A percentile compares a stretch with the other conserved stretches of the same genome.
phyloP scores from a whole-genome alignment of 2,329 filamentous ascomycete species.

The Phyllosticta ampelicida region DNA sequence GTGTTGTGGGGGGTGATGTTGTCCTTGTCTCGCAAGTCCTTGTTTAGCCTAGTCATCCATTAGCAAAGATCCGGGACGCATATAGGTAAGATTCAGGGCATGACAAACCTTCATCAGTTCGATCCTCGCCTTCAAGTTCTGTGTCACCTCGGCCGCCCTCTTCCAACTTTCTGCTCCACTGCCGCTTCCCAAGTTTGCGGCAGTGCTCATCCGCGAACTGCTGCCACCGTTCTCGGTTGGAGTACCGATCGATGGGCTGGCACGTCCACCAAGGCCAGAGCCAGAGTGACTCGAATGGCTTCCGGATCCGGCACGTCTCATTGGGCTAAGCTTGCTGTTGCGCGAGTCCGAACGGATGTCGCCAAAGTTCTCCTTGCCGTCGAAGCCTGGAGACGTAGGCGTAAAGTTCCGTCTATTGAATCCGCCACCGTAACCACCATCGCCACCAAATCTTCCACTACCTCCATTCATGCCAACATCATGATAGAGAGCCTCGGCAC shows the following conservation, averaged over 20 bases:
- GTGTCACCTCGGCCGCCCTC: constrained; percentile 91
- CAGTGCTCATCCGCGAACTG: neutral
- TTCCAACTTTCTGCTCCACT: constrained; percentile 74
- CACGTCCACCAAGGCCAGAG: constrained; percentile 24
- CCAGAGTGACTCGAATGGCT: constrained; percentile 16
- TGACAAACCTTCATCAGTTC: constrained; percentile 83
- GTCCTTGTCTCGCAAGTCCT: constrained; percentile 24
- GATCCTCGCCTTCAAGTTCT: constrained; percentile 91
- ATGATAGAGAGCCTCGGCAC: constrained; percentile 24
- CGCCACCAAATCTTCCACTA: constrained; percentile 44
- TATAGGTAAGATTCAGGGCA: too few species aligned
- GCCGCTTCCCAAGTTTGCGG: constrained; percentile 22
- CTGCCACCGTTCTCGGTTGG: constrained; percentile 11
- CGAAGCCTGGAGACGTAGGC: constrained; percentile 25
- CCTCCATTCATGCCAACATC: constrained; percentile 53
- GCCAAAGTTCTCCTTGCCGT: constrained; percentile 39
- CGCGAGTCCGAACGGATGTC: constrained; percentile 22
- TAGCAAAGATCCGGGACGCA: constrained; percentile 7
- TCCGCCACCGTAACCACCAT: constrained; percentile 17
- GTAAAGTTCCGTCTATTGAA: constrained; percentile 18
- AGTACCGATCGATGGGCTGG: constrained; percentile 22
- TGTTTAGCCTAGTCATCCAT: constrained; percentile 25
- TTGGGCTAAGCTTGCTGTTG: constrained; percentile 29
- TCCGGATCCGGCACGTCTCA: constrained; percentile 21
- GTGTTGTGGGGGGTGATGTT: constrained; percentile 7